Evolutionary conservation across 2,329 filamentous ascomycete species (phyloP).

Genomic region (Fusarium duplospermum): DNA sequence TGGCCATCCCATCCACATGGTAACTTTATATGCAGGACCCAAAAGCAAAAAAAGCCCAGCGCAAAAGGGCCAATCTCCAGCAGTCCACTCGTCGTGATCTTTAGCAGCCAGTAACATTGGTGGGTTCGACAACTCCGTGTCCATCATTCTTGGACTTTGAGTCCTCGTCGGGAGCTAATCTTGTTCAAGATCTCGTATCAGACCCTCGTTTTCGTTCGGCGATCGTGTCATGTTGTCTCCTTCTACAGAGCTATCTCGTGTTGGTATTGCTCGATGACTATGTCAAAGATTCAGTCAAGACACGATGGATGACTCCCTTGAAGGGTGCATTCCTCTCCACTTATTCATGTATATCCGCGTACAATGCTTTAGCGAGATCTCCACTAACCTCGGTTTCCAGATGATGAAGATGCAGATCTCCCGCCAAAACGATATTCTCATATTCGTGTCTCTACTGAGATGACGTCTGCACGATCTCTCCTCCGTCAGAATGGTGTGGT

Average conservation of each 20-base stretch:
- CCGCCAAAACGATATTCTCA: slow-evolving; percentile 14
- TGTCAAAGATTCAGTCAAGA: neutral
- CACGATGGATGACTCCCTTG: slow-evolving; percentile 1
- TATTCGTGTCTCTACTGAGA: slow-evolving; percentile 3
- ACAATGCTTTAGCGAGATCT: slow-evolving; percentile 6
- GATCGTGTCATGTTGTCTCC: neutral
- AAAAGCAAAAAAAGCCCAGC: slow-evolving; percentile 9
- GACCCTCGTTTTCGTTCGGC: neutral
- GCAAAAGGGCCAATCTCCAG: slow-evolving; percentile 13
- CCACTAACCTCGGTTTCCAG: slow-evolving; percentile 33
- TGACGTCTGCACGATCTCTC: slow-evolving; percentile 5
- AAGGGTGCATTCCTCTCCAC: slow-evolving; percentile 14
- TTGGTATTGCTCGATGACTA: neutral
- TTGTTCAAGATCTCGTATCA: slow-evolving; percentile 7
- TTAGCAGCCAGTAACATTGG: neutral
- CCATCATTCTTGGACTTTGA: neutral
- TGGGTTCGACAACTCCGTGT: slow-evolving; percentile 9
- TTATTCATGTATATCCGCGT: neutral
- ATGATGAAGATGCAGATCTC: slow-evolving; percentile 23
- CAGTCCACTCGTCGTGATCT: slow-evolving; percentile 12
- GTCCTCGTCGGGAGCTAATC: slow-evolving; percentile 17
- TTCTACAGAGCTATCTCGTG: neutral
- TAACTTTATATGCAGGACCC: slow-evolving; percentile 14
- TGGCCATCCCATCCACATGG: slow-evolving; percentile 32
- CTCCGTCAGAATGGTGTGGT: slow-evolving; percentile 11